phyloP scores from a whole-genome alignment of 129 eudicot species.

The Logfia minima region DNA sequence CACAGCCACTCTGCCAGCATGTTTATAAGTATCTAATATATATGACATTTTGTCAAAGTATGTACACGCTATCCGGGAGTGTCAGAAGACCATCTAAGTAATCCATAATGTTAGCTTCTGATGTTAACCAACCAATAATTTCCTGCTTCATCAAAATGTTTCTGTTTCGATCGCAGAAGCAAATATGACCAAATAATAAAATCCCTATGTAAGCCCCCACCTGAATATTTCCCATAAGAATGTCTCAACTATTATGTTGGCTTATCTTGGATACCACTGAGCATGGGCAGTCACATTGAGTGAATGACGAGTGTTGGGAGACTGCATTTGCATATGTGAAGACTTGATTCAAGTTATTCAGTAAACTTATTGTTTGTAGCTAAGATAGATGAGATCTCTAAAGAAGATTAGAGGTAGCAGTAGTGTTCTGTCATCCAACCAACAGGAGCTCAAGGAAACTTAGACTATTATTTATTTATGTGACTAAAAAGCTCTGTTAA shows the following conservation, averaged over 20 bases:
- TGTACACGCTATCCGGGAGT: not conserved
- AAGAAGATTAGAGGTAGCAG: constrained; percentile 5
- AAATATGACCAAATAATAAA: too few relatives aligned
- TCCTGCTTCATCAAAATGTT: not conserved
- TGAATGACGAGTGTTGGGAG: not conserved
- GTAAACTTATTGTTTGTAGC: not conserved
- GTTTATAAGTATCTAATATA: not conserved
- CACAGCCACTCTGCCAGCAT: not conserved
- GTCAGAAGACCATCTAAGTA: not conserved
- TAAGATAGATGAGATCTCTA: not conserved
- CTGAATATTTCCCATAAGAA: not conserved
- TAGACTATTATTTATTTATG: not conserved
- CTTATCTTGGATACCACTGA: not conserved
- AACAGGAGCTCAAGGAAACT: not conserved
- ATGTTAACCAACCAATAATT: not conserved
- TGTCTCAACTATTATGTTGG: not conserved
- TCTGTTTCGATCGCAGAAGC: too few relatives aligned
- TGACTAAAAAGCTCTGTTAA: not conserved
- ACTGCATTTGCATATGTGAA: not conserved
- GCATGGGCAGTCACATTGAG: not conserved
- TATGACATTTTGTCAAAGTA: not conserved
- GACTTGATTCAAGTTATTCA: not conserved
- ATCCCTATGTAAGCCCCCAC: not conserved
- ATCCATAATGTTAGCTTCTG: not conserved
- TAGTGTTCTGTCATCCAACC: not conserved